Evolutionary conservation across 805 yeast species (phyloP).

Genomic region (Torulaspora quercuum): DNA sequence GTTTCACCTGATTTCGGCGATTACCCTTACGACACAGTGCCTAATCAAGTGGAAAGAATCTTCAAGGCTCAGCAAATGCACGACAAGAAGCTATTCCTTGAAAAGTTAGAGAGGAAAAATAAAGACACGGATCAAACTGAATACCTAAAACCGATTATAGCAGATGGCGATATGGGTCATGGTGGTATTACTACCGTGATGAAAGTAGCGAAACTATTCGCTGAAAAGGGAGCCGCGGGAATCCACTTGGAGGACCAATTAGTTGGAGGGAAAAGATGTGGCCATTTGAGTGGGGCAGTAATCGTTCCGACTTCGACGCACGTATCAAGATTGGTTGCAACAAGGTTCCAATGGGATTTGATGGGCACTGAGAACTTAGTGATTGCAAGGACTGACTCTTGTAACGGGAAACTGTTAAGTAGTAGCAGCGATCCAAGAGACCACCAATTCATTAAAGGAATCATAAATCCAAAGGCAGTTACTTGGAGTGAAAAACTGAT

Average conservation of each 20-base stretch:
- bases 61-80: slow-evolving; percentile 58
- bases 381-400: slow-evolving; percentile 61
- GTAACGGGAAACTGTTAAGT: slow-evolving; percentile 49
- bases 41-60: slow-evolving; percentile 59
- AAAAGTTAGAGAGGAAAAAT: slow-evolving; percentile 27
- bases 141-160: slow-evolving; percentile 58
- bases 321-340: slow-evolving; percentile 50
- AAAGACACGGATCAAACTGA: slow-evolving; percentile 37
- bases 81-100: slow-evolving; percentile 48
- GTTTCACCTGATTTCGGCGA: slow-evolving; percentile 67
- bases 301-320: slow-evolving; percentile 58
- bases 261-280: slow-evolving; percentile 65
- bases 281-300: slow-evolving; percentile 60
- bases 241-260: slow-evolving; percentile 62
- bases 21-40: slow-evolving; percentile 66
- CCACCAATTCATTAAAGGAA: slow-evolving; percentile 54
- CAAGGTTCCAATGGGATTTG: slow-evolving; percentile 62
- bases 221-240: slow-evolving; percentile 67
- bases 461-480: slow-evolving; percentile 29
- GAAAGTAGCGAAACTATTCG: slow-evolving; percentile 62
- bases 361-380: slow-evolving; percentile 57
- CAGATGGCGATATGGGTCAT: slow-evolving; percentile 67
- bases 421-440: slow-evolving; percentile 54
- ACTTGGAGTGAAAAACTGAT: slow-evolving; percentile 47
- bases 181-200: slow-evolving; percentile 60